Conservation (phyloP, 2,329 filamentous ascomycete species). For the Aspergillus sp. region DNA sequence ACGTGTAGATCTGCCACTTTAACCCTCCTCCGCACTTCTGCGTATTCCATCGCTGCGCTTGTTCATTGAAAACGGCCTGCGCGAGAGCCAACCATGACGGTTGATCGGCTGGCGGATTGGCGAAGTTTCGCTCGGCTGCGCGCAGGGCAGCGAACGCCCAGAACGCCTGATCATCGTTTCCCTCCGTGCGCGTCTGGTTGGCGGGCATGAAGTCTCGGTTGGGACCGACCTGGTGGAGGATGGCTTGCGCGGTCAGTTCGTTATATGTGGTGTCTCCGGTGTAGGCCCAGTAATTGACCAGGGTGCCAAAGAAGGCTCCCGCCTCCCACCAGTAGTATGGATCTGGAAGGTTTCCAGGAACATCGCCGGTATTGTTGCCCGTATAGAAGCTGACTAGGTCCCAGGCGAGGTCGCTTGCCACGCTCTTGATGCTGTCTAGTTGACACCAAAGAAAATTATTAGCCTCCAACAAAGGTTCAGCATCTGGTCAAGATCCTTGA, state of each 20-base stretch:
- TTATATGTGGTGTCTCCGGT: slow-evolving; percentile 73
- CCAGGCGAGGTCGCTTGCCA: slow-evolving; percentile 47
- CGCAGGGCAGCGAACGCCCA: slow-evolving; percentile 77
- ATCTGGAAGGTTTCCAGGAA: slow-evolving; percentile 48
- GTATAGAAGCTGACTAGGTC: slow-evolving; percentile 56
- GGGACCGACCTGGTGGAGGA: slow-evolving; percentile 71
- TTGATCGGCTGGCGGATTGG: slow-evolving; percentile 61
- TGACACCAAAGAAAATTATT: not conserved
- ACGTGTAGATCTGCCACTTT: slow-evolving; percentile 23
- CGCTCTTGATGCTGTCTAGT: slow-evolving; percentile 42
- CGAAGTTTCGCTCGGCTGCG: slow-evolving; percentile 73
- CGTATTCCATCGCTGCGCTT: slow-evolving; percentile 69
- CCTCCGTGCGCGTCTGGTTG: slow-evolving; percentile 41
- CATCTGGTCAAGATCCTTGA: not conserved
- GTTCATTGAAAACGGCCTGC: slow-evolving; percentile 78
- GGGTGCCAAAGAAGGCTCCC: slow-evolving; percentile 65
- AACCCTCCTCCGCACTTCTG: slow-evolving; percentile 69
- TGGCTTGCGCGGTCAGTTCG: slow-evolving; percentile 62
- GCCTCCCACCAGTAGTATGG: slow-evolving; percentile 68
- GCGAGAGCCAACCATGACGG: slow-evolving; percentile 73
- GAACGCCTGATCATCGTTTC: slow-evolving; percentile 65
- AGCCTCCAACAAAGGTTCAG: not conserved
- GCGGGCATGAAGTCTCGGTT: slow-evolving; percentile 74
- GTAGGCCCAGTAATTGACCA: slow-evolving; percentile 81
- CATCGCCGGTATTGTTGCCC: slow-evolving; percentile 48